phyloP scores from a whole-genome alignment of 169 alveolate species.

The Toxoplasma gondii region DNA sequence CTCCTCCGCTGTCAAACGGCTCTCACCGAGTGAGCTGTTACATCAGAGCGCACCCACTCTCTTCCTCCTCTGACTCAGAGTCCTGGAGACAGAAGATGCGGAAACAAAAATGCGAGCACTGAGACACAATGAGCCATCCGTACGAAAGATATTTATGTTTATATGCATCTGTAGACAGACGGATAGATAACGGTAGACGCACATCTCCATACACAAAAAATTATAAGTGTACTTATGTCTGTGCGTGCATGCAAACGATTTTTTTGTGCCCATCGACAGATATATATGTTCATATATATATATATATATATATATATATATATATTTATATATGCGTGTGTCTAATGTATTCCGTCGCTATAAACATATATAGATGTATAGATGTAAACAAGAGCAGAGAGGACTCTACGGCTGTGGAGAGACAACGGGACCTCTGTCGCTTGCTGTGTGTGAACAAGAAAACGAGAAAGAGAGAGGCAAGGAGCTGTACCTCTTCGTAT shows the following conservation, averaged over 20 bases:
- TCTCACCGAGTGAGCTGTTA: neutral
- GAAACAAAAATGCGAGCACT: no score
- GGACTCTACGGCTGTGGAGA: neutral
- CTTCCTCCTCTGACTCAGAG: neutral
- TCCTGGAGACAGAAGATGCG: neutral
- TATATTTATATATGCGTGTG: no score
- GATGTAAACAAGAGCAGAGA: neutral
- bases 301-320: constrained; percentile 14
- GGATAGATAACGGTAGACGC: no score
- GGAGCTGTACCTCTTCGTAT: constrained; percentile 23
- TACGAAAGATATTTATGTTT: no score
- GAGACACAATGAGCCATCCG: no score
- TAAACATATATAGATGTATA: neutral
- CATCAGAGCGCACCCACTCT: neutral
- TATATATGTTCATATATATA: neutral
- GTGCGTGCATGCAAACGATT: no score
- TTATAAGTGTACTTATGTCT: neutral
- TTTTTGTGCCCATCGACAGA: neutral
- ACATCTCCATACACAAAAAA: neutral
- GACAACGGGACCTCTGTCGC: no score
- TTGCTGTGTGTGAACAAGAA: no score
- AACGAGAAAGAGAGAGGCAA: no score
- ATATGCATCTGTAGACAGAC: no score
- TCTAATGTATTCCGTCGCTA: no score
- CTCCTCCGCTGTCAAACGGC: neutral